Percentiles rank a stretch among this genome's conserved stretches.
These are phyloP conservation scores for Claviceps africana DNA, from an alignment of 2,329 filamentous ascomycete genomes.

Conservation along the genomic window DNA sequence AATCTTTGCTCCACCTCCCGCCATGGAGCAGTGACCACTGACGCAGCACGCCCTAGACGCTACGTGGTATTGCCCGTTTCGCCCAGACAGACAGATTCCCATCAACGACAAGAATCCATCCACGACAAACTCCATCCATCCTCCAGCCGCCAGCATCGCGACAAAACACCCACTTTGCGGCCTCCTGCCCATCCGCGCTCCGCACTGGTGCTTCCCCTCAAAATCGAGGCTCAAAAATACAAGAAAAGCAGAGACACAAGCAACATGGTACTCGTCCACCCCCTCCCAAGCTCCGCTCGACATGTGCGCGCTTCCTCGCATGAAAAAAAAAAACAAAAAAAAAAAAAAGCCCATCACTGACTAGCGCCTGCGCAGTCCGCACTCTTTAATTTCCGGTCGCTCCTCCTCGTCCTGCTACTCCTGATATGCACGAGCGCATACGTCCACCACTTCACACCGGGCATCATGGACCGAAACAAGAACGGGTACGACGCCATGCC, in stretches of 20 bases:
- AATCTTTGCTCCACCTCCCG: slow-evolving; percentile 22
- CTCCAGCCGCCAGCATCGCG: background rate
- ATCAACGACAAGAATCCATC: no score
- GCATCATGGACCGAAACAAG: slow-evolving; percentile 85
- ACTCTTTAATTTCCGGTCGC: slow-evolving; percentile 97
- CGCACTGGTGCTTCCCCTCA: no score
- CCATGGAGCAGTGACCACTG: background rate
- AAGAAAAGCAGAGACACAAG: no score
- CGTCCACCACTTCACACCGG: slow-evolving; percentile 76
- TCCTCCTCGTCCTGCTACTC: slow-evolving; percentile 85
- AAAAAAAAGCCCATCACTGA: slow-evolving; percentile 1
- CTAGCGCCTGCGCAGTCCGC: slow-evolving; percentile 50
- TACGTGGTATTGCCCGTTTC: no score
- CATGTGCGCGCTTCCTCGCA: background rate
- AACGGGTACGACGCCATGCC: slow-evolving; percentile 48
- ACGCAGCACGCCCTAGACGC: background rate
- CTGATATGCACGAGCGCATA: slow-evolving; percentile 95
- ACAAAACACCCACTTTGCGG: background rate
- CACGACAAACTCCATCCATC: background rate
- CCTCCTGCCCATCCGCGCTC: background rate
- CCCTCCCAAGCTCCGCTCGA: background rate
- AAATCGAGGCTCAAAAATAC: no score
- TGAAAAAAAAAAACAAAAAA: no score
- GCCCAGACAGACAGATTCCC: background rate
- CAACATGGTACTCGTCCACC: background rate